Evolutionary conservation across 2,329 filamentous ascomycete genomes (phyloP), one percentile per base, ranked within the genome.

Genomic region (Dothideomycetidae sp.): DNA sequence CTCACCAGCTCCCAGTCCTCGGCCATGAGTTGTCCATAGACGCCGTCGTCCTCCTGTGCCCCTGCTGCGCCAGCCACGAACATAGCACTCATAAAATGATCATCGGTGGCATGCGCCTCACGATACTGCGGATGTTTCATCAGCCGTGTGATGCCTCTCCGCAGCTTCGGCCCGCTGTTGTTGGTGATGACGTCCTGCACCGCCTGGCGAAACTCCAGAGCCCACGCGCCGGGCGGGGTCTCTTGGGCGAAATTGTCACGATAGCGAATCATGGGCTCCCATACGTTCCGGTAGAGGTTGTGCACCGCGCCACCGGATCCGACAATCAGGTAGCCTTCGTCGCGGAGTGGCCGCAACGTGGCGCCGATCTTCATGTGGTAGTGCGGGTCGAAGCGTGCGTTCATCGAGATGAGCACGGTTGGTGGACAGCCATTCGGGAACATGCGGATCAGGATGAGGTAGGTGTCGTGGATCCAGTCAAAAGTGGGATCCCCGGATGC

Each of bases 391-490:
- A 67, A 73, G 7, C 66, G 57, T 1, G 64, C 62, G 42, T 73
- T 72, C 57, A 68, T 64, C 19, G 60, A 66, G 39, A 73, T 55
- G 36, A 78, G 61, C 2, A 72, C 76, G 0, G 75, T 78, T 0
- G 76, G 76, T 2, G 77, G 76, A 47, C 72, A 78, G n/a, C 59
- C 62, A 2, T 49, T 44, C 0, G 75, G 76, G 44, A 81, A 81
- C 75, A 81, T 81, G 37, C 74, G 64, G 50, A 80, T 75, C 5
- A 80, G 60, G 39, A 80, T 69, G 3, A 81, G 64, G 49, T 73
- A 81, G 0, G 73, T 78, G 53, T 81, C 77, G 59, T 81, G 75
- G 50, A 81, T 80, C 76, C 75, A 81, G 49, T 80, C 71, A 44
- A 81, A 80, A 0, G 5, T 31, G 11, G n/a, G 19, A 48, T 78